Percentiles rank a stretch among this genome's conserved stretches.
phyloP scores from a whole-genome alignment of 1,139 yeast genomes.

The Suhomyces anneliseae region DNA sequence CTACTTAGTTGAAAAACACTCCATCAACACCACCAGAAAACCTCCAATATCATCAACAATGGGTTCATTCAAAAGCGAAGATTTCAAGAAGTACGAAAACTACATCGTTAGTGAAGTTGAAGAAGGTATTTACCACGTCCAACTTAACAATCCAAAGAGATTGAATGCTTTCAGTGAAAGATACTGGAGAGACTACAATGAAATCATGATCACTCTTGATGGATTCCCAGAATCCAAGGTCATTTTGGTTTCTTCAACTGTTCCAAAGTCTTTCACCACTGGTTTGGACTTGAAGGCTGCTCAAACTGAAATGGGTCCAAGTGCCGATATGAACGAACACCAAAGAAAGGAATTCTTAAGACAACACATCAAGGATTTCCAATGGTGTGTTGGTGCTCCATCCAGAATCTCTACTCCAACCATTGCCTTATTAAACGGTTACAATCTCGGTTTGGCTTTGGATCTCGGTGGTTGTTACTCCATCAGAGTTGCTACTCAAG shows the following conservation, averaged over 20 bases:
- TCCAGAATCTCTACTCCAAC: slow-evolving; percentile 51
- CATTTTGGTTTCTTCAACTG: slow-evolving; percentile 56
- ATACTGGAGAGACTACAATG: slow-evolving; percentile 57
- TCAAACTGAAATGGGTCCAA: slow-evolving; percentile 13
- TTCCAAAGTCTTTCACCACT: slow-evolving; percentile 59
- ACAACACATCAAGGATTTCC: slow-evolving; percentile 56
- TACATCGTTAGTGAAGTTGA: slow-evolving; percentile 43
- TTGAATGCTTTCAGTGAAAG: slow-evolving; percentile 60
- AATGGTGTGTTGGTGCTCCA: slow-evolving; percentile 51
- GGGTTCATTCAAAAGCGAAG: slow-evolving; percentile 15
- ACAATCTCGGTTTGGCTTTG: slow-evolving; percentile 61
- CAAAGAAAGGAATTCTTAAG: slow-evolving; percentile 29
- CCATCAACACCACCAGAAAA: not conserved
- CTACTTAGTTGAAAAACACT: no score
- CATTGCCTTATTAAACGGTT: slow-evolving; percentile 48
- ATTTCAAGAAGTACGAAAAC: slow-evolving; percentile 34
- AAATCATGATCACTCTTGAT: slow-evolving; percentile 50
- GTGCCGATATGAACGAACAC: slow-evolving; percentile 4
- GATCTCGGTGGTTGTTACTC: slow-evolving; percentile 63
- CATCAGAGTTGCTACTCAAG: slow-evolving; percentile 58
- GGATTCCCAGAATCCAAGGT: slow-evolving; percentile 47
- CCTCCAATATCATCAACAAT: not conserved
- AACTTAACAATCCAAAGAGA: slow-evolving; percentile 61
- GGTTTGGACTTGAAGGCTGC: slow-evolving; percentile 63
- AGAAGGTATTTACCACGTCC: slow-evolving; percentile 57